Base-by-base conservation (phyloP, 2,329 filamentous ascomycete genomes). In the Fusarium globosum region DNA sequence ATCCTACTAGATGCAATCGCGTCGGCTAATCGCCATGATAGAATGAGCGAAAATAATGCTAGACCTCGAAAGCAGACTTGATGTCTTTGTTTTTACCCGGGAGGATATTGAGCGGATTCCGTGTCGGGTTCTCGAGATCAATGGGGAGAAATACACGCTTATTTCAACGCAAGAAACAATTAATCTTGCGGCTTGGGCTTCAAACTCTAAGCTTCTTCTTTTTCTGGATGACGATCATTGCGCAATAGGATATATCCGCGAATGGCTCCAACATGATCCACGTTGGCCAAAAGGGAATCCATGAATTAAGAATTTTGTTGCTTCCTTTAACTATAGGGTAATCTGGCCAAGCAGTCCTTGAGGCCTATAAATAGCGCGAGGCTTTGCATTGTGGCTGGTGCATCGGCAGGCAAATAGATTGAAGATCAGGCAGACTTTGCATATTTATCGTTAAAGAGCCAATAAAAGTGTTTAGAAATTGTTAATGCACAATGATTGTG, bases 211-310 rank as follows among this genome's bases (percentile, higher is more conserved):
- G 4, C 28, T 18, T 51, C 15, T 51, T 7, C 3, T 33, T 1
- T 18, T 10, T 2, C 5, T 8, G 1, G 4, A 51, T 7, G 0
- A 23, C 6, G 2, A 18, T 12, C 5, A n/a, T 10, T 10, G 21
- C 15, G 15, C 6, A 7, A 28, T 20, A 8, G 12, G 12, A 14
- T 0, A 46, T 4, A 28, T 14, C 20, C 16, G 0, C 2, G 3
- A 23, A 12, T 23, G 16, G 4, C 16, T 20, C 0, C 4, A 6
- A 35, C 4, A 11, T 2, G 0, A 12, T 51, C 20, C 14, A 3
- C 8, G 1, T 9, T 49, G 2, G 21, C 7, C 13, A 9, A 28
- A 49, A 14, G 0, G 12, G 2, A 30, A 33, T n/a, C 14, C 6
- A 21, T 16, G 9, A 21, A 11, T 16, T 11, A 26, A n/a, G 10